Conservation (phyloP, 805 yeast species). For the Phaffomyces thermotolerans region DNA sequence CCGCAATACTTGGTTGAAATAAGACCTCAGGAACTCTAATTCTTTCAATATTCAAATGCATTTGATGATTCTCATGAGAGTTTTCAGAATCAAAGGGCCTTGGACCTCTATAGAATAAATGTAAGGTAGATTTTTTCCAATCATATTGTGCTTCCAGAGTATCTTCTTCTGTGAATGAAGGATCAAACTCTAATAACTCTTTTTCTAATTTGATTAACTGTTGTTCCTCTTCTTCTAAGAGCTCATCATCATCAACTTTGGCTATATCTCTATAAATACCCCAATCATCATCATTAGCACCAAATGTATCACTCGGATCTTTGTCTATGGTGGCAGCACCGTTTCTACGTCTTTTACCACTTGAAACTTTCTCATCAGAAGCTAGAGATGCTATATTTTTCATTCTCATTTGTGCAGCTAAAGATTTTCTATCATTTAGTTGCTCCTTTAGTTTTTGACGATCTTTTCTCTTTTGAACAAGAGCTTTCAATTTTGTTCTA, state of each 20-base stretch:
- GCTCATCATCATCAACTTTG: conserved; percentile 68
- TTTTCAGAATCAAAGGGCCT: conserved; percentile 76
- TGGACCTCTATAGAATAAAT: conserved; percentile 86
- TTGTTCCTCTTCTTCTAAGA: conserved; percentile 66
- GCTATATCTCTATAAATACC: conserved; percentile 79
- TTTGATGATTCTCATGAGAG: conserved; percentile 80
- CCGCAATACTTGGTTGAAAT: conserved; percentile 91
- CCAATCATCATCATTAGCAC: conserved; percentile 96
- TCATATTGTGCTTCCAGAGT: conserved; percentile 75
- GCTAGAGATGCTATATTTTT: conserved; percentile 84
- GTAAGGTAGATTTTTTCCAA: conserved; percentile 76
- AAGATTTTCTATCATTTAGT: conserved; percentile 80
- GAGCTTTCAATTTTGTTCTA: conserved; percentile 47
- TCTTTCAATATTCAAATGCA: conserved; percentile 86
- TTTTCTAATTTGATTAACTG: conserved; percentile 59
- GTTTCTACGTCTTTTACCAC: conserved; percentile 38
- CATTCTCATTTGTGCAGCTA: conserved; percentile 90
- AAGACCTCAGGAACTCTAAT: conserved; percentile 87
- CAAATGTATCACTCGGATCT: conserved; percentile 90
- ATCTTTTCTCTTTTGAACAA: conserved; percentile 61
- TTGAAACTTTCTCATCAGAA: conserved; percentile 43
- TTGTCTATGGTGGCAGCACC: conserved; percentile 65
- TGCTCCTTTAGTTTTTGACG: conserved; percentile 66
- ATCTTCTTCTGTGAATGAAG: conserved; percentile 78
- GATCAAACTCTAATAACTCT: conserved; percentile 73